Evolutionary conservation across 345 rosid genomes (phyloP).

Genomic region (Populus euphratica): DNA sequence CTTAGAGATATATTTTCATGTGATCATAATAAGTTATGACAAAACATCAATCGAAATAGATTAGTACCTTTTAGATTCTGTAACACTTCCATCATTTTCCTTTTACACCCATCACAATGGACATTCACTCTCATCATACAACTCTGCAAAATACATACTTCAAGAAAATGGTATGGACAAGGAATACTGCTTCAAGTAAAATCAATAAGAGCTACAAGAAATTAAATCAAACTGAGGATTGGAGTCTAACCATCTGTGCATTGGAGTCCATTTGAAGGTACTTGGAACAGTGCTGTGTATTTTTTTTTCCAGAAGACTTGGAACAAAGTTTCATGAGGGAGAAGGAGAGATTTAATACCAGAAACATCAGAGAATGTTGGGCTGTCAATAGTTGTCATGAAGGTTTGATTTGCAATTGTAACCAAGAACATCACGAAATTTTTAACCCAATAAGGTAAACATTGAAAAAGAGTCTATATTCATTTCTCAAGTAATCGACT

Average conservation of each 20-base stretch:
- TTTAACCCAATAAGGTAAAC: background rate
- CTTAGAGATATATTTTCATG: no score
- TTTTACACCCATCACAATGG: conserved; percentile 20
- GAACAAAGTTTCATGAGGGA: no score
- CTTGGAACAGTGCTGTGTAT: background rate
- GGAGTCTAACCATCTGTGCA: background rate
- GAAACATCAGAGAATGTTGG: no score
- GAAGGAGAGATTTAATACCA: no score
- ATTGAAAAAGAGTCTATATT: background rate
- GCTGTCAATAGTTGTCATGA: no score
- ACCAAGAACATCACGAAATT: background rate
- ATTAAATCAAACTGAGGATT: no score
- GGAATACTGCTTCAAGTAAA: background rate
- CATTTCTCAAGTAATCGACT: background rate
- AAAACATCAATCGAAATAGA: background rate
- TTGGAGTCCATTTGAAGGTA: background rate
- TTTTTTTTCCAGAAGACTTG: no score
- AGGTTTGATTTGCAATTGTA: no score
- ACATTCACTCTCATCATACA: conserved; percentile 10
- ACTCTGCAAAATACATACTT: background rate
- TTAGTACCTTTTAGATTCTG: conserved; percentile 26
- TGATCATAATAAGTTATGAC: no score
- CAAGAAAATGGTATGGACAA: background rate
- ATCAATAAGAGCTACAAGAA: no score
- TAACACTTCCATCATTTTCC: conserved; percentile 24